phyloP scores from a whole-genome alignment of 1,139 yeast species.

The Taphrina pruni region DNA sequence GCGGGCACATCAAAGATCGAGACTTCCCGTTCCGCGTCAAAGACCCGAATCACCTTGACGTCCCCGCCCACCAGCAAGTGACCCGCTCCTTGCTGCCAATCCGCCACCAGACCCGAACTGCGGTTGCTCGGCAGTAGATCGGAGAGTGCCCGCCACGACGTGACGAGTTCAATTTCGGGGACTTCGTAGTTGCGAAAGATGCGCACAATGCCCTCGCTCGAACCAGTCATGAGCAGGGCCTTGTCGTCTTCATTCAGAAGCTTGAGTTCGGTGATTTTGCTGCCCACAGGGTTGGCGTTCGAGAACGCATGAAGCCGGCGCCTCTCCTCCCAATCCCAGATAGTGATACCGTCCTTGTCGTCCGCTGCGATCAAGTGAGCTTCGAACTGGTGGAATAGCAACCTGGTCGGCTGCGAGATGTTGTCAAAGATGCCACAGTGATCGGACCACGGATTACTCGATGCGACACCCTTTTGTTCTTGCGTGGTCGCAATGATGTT shows the following conservation, averaged over 20 bases:
- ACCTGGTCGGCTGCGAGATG: slow-evolving; percentile 75
- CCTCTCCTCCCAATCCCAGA: slow-evolving; percentile 84
- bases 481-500: slow-evolving; percentile 85
- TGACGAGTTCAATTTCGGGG: slow-evolving; percentile 63
- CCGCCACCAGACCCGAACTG: slow-evolving; percentile 82
- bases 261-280: slow-evolving; percentile 84
- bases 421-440: slow-evolving; percentile 69
- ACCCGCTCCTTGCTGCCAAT: slow-evolving; percentile 98
- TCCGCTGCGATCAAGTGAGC: slow-evolving; percentile 80
- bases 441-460: slow-evolving; percentile 84
- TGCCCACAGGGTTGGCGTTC: slow-evolving; percentile 84
- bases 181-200: slow-evolving; percentile 79
- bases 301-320: slow-evolving; percentile 69
- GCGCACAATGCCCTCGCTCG: slow-evolving; percentile 90
- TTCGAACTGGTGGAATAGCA: slow-evolving; percentile 89
- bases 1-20: slow-evolving; percentile 89
- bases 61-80: slow-evolving; percentile 92
- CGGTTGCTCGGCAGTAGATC: slow-evolving; percentile 81
- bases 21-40: slow-evolving; percentile 97
- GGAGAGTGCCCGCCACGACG: slow-evolving; percentile 93
- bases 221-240: slow-evolving; percentile 82
- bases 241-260: slow-evolving; percentile 89
- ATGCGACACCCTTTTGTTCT: slow-evolving; percentile 80
- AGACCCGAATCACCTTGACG: slow-evolving; percentile 83
- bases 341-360: slow-evolving; percentile 79